Percentiles rank a stretch among this genome's conserved stretches.
These are phyloP conservation scores for Umbelopsis sp. DNA, from an alignment of 371 early-diverging fungal species.

Conservation along the genomic window DNA sequence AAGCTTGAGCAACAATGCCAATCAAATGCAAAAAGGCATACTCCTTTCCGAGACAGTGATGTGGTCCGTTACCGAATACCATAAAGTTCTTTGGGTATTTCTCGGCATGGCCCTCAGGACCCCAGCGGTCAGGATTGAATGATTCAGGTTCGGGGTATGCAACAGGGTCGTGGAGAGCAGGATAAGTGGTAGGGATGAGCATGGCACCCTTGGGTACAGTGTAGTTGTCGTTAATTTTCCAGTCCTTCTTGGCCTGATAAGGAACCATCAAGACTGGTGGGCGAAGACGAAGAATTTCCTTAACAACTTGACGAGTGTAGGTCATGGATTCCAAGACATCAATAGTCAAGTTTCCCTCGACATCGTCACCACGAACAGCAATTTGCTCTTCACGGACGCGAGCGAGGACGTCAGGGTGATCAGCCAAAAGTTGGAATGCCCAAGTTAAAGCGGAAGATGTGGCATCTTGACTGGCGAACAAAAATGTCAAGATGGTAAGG, in stretches of 20 bases:
- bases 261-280: conserved; percentile 59
- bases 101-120: conserved; percentile 38
- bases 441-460: conserved; percentile 58
- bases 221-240: conserved; percentile 46
- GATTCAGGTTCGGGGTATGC: conserved; percentile 42
- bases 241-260: conserved; percentile 51
- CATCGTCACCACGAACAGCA: conserved; percentile 35
- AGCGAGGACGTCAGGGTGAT: conserved; percentile 52
- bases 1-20: conserved; percentile 36
- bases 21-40: conserved; percentile 44
- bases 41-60: conserved; percentile 45
- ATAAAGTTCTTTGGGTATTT: conserved; percentile 44
- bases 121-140: conserved; percentile 46
- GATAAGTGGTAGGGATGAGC: conserved; percentile 46
- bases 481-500: conserved; percentile 51
- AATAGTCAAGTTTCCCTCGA: conserved; percentile 33
- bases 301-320: conserved; percentile 53
- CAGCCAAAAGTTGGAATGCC: conserved; percentile 55
- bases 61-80: conserved; percentile 44
- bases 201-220: conserved; percentile 49
- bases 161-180: conserved; percentile 42
- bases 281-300: conserved; percentile 52
- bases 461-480: conserved; percentile 58
- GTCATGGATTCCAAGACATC: conserved; percentile 48
- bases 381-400: conserved; percentile 49